These are phyloP conservation scores for Scheffersomyces lignosus DNA, from an alignment of 805 yeast species.

Conservation along the genomic window DNA sequence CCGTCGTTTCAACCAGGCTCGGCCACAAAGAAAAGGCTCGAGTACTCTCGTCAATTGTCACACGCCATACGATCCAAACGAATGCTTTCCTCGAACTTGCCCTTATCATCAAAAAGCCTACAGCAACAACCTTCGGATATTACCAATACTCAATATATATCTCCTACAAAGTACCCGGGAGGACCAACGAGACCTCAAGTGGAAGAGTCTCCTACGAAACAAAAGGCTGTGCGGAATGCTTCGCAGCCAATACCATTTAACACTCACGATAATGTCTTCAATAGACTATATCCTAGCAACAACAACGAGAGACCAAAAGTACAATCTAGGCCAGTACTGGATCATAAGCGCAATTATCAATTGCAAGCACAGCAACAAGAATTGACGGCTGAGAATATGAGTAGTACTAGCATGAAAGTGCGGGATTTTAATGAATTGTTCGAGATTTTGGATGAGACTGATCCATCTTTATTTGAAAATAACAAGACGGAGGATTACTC, in stretches of 20 bases:
- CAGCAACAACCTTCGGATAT: conserved; percentile 22
- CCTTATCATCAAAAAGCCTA: background rate
- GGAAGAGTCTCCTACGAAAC: conserved; percentile 9
- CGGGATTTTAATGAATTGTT: conserved; percentile 18
- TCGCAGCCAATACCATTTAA: conserved; percentile 8
- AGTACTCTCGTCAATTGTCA: conserved; percentile 16
- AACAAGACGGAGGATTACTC: too few species aligned
- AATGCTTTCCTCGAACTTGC: conserved; percentile 8
- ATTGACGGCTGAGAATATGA: background rate
- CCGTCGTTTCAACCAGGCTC: conserved; percentile 3
- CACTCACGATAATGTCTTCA: conserved; percentile 8
- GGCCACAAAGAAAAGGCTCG: conserved; percentile 16
- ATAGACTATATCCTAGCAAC: conserved; percentile 10
- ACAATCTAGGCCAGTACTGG: too few species aligned
- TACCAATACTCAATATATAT: conserved; percentile 15
- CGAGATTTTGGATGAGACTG: conserved; percentile 20
- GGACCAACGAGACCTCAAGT: background rate
- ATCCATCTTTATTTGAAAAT: conserved; percentile 26
- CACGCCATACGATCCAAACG: conserved; percentile 13
- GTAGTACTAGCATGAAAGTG: conserved; percentile 8
- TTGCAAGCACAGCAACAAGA: background rate
- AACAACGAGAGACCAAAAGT: conserved; percentile 1
- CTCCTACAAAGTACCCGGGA: conserved; percentile 4
- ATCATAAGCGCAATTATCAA: too few species aligned
- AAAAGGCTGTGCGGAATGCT: conserved; percentile 3